These are phyloP conservation scores for Chrysophaeum taylorii DNA, from an alignment of 352 stramenopile genomes.

Conservation along the genomic window DNA sequence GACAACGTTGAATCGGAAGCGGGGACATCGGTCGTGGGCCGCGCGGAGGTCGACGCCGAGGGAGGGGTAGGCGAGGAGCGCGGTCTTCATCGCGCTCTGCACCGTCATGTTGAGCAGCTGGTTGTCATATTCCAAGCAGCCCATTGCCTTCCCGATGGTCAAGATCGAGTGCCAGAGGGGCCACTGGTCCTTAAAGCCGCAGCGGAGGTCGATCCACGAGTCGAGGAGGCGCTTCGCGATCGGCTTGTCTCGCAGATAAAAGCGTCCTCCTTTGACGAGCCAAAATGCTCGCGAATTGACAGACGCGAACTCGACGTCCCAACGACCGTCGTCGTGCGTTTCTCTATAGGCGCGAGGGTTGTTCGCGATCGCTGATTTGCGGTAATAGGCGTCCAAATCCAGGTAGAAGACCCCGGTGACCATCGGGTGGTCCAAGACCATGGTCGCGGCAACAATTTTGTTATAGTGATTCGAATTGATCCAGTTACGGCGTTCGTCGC, in stretches of 20 bases:
- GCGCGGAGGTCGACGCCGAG: too few relatives aligned
- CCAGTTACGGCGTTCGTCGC: not conserved
- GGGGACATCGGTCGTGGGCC: too few relatives aligned
- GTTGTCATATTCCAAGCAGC: not conserved
- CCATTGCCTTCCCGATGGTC: not conserved
- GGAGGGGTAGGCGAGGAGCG: not conserved
- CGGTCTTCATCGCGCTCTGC: not conserved
- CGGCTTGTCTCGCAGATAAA: not conserved
- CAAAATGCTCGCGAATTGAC: not conserved
- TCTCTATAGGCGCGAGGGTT: too few relatives aligned
- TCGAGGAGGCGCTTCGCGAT: not conserved
- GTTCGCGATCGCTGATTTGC: too few relatives aligned
- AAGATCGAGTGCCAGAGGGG: slow-evolving; percentile 6
- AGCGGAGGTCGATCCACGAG: not conserved
- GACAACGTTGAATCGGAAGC: too few relatives aligned
- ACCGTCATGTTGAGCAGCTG: not conserved
- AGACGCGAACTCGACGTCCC: not conserved
- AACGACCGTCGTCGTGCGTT: not conserved
- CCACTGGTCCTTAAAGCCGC: slow-evolving; percentile 14
- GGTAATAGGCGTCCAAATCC: slow-evolving; percentile 5
- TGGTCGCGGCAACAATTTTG: not conserved
- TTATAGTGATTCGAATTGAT: not conserved
- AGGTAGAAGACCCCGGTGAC: not conserved
- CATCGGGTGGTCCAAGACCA: not conserved
- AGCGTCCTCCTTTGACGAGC: not conserved